phyloP scores from a whole-genome alignment of 106 monocot genomes.

The Acorus gramineus region DNA sequence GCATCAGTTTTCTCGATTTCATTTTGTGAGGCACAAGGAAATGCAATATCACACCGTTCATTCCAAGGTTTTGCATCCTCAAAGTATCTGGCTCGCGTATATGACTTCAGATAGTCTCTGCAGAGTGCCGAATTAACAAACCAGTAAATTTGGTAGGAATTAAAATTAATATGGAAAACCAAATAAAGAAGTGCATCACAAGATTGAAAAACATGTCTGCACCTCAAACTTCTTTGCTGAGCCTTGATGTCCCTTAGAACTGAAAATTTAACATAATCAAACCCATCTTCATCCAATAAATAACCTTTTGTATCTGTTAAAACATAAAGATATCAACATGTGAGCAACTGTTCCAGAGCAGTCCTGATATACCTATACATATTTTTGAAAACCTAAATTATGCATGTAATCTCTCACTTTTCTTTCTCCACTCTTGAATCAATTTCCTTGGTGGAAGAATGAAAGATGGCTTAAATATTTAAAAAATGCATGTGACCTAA shows the following conservation, averaged over 20 bases:
- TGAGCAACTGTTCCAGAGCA: too few relatives aligned
- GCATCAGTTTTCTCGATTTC: slow-evolving; percentile 94
- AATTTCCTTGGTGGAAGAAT: too few relatives aligned
- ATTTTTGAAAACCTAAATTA: too few relatives aligned
- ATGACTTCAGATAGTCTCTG: slow-evolving; percentile 90
- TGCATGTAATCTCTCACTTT: too few relatives aligned
- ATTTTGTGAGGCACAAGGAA: slow-evolving; percentile 93
- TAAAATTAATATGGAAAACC: too few relatives aligned
- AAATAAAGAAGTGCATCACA: background rate
- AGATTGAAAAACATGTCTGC: slow-evolving; percentile 1
- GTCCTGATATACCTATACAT: too few relatives aligned
- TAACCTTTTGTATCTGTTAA: slow-evolving; percentile 89
- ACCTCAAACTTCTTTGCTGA: slow-evolving; percentile 96
- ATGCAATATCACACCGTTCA: slow-evolving; percentile 86
- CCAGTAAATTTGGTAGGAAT: background rate
- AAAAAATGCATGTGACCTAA: too few relatives aligned
- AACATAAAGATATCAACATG: background rate
- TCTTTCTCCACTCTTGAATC: too few relatives aligned
- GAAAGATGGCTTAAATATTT: too few relatives aligned
- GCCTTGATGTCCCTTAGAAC: slow-evolving; percentile 84
- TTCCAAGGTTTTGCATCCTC: slow-evolving; percentile 94
- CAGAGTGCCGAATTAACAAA: slow-evolving; percentile 4
- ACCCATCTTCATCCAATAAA: slow-evolving; percentile 90
- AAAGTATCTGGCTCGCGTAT: slow-evolving; percentile 78
- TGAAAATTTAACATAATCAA: slow-evolving; percentile 86